Conservation (phyloP, 192 early-diverging fungal genomes). For the Umbelopsis isabellina region DNA sequence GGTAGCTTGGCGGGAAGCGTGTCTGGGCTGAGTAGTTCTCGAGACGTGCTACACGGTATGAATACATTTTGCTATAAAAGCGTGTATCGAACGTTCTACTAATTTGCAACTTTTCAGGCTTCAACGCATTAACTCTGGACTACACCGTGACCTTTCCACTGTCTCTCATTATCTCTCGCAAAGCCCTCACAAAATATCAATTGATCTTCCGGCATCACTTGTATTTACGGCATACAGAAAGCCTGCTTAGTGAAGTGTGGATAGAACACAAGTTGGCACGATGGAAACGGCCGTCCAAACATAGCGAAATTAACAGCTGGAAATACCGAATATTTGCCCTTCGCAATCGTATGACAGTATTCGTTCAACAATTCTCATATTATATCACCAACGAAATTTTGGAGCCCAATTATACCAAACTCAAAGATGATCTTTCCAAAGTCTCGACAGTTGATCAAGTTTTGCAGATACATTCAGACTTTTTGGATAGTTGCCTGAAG, state of each 20-base stretch:
- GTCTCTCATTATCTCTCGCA: constrained; percentile 85
- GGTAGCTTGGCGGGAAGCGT: not conserved
- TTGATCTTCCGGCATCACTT: constrained; percentile 88
- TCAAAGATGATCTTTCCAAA: constrained; percentile 66
- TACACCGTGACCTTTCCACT: constrained; percentile 89
- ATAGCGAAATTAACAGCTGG: constrained; percentile 54
- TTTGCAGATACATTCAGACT: constrained; percentile 76
- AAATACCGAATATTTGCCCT: constrained; percentile 71
- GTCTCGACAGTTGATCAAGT: constrained; percentile 89
- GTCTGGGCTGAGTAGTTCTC: not conserved
- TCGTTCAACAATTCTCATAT: constrained; percentile 90
- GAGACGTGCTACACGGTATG: constrained; percentile 13
- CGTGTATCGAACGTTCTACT: no score
- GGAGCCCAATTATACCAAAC: constrained; percentile 83
- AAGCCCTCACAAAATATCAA: constrained; percentile 88
- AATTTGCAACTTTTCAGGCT: constrained; percentile 50
- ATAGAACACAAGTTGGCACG: constrained; percentile 60
- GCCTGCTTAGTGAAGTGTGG: constrained; percentile 80
- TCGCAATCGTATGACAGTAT: constrained; percentile 84
- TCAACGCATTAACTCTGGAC: constrained; percentile 80
- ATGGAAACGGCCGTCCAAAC: constrained; percentile 49
- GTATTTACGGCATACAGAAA: constrained; percentile 87
- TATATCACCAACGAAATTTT: constrained; percentile 92
- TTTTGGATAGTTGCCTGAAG: constrained; percentile 86
- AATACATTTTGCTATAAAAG: not conserved